Evolutionary conservation across 192 early-diverging fungal genomes (phyloP).

Genomic region (Umbelopsis isabellina): DNA sequence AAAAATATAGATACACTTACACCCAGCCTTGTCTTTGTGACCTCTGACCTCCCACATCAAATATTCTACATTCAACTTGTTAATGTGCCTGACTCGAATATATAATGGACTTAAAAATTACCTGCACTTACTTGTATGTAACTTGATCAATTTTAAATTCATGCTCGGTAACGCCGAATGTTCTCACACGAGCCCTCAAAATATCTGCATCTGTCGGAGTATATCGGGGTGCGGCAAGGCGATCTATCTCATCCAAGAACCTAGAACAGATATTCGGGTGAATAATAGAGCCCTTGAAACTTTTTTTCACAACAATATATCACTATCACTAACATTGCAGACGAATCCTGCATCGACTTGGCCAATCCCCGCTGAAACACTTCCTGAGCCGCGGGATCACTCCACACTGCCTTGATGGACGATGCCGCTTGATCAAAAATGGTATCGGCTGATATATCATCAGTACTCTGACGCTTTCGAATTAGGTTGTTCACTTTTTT

Average conservation of each 20-base stretch:
- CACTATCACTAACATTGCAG: constrained; percentile 46
- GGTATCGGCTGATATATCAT: constrained; percentile 40
- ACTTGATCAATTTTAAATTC: constrained; percentile 63
- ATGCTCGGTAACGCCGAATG: constrained; percentile 72
- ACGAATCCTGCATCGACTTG: constrained; percentile 52
- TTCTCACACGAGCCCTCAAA: constrained; percentile 68
- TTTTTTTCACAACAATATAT: not conserved
- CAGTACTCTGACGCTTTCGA: constrained; percentile 35
- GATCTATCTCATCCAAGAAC: constrained; percentile 53
- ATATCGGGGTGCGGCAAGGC: constrained; percentile 54
- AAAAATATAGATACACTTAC: constrained; percentile 22
- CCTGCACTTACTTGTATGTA: constrained; percentile 44
- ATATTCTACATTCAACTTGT: constrained; percentile 38
- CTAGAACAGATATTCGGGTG: constrained; percentile 23
- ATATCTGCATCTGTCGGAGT: constrained; percentile 72
- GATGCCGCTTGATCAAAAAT: constrained; percentile 43
- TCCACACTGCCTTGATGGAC: constrained; percentile 50
- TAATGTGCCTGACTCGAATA: not conserved
- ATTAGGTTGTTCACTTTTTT: constrained; percentile 6
- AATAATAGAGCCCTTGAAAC: constrained; percentile 35
- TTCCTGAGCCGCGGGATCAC: constrained; percentile 41
- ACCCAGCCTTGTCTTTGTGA: constrained; percentile 51
- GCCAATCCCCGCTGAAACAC: constrained; percentile 37
- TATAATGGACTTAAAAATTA: too few relatives aligned
- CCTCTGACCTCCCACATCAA: constrained; percentile 58